phyloP scores from a whole-genome alignment of 2,329 filamentous ascomycete species.

The Cytospora schulzeri region DNA sequence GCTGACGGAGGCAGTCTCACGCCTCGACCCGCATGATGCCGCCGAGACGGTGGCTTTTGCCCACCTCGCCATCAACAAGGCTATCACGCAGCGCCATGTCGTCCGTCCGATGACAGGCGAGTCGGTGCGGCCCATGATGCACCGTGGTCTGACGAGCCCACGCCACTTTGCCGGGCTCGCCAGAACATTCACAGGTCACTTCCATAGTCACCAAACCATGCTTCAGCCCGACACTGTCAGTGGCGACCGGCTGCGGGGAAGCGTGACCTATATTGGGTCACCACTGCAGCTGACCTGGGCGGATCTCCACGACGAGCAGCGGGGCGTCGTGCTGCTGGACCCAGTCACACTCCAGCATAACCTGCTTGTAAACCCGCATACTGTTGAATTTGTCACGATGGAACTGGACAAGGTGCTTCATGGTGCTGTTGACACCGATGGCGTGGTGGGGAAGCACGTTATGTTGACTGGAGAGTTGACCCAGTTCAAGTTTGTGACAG shows the following conservation, averaged over 20 bases:
- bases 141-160: conserved; percentile 35
- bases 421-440: conserved; percentile 27
- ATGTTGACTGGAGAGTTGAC: conserved; percentile 36
- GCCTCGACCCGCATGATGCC: conserved; percentile 31
- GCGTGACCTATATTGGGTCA: conserved; percentile 37
- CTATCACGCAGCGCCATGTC: conserved; percentile 36
- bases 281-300: conserved; percentile 39
- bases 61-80: conserved; percentile 38
- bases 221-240: conserved; percentile 28
- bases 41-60: conserved; percentile 36
- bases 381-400: conserved; percentile 33
- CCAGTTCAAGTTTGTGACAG: conserved; percentile 33
- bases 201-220: conserved; percentile 39
- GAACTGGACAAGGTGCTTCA: conserved; percentile 31
- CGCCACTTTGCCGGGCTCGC: conserved; percentile 34
- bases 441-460: conserved; percentile 35
- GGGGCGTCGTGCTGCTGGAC: conserved; percentile 36
- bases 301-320: conserved; percentile 35
- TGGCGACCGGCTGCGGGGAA: conserved; percentile 31
- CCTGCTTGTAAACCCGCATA: conserved; percentile 35
- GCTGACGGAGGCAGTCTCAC: conserved; percentile 32
- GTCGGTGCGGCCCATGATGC: conserved; percentile 27
- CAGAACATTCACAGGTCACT: conserved; percentile 39
- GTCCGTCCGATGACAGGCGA: conserved; percentile 21
- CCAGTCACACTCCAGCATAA: conserved; percentile 36